Conservation (phyloP, 257 asterid species). For the Leonotis leonurus region DNA sequence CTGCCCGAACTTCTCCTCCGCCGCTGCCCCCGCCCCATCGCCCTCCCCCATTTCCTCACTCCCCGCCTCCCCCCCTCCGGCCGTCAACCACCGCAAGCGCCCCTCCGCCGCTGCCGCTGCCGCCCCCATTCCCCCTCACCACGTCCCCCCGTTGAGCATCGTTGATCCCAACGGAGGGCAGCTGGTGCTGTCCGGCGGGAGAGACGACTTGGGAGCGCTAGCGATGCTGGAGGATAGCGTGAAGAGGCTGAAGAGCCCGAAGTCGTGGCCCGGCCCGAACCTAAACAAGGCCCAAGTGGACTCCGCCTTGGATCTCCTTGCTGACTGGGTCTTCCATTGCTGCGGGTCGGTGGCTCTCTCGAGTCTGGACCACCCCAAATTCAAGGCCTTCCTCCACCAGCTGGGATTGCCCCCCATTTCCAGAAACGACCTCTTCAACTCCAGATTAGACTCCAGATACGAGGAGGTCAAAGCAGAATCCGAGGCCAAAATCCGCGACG, state of each 20-base stretch:
- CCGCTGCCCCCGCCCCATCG: conserved; percentile 38
- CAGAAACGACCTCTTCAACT: conserved; percentile 47
- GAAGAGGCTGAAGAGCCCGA: conserved; percentile 82
- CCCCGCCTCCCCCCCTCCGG: conserved; percentile 6
- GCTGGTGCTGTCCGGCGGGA: conserved; percentile 78
- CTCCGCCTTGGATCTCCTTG: conserved; percentile 59
- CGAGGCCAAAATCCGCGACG: conserved; percentile 82
- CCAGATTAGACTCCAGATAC: conserved; percentile 61
- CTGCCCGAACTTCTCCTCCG: conserved; percentile 77
- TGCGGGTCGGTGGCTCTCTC: conserved; percentile 83
- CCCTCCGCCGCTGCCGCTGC: conserved; percentile 15
- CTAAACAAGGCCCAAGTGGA: conserved; percentile 66
- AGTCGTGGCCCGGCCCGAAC: conserved; percentile 49
- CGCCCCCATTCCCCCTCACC: conserved; percentile 25
- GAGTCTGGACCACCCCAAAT: conserved; percentile 85
- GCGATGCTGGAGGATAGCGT: conserved; percentile 90
- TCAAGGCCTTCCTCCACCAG: conserved; percentile 69
- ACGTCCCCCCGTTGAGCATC: conserved; percentile 44
- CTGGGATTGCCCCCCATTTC: conserved; percentile 73
- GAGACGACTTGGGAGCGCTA: conserved; percentile 82
- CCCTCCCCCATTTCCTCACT: conserved; percentile 9
- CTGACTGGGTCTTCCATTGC: conserved; percentile 89
- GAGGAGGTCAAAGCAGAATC: conserved; percentile 62
- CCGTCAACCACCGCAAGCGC: conserved; percentile 34
- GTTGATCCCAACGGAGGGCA: conserved; percentile 58